A percentile compares a stretch with the other conserved stretches of the same genome.
Conservation (phyloP, 2,329 filamentous ascomycete species). For the Trichophyton schoenleinii region DNA sequence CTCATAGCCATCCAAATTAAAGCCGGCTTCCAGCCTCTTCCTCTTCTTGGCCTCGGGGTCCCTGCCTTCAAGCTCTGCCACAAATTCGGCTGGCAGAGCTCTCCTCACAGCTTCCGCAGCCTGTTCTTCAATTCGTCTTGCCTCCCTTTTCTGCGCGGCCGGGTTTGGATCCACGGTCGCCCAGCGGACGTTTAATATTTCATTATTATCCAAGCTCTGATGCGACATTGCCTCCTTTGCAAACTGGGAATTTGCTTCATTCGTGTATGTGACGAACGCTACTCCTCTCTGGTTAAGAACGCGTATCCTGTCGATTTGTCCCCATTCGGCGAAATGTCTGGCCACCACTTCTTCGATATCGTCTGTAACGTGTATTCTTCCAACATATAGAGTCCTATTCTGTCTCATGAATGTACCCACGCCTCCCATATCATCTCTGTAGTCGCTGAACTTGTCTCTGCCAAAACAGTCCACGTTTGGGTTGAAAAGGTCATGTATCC, state of each 20-base stretch:
- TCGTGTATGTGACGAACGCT: slow-evolving; percentile 86
- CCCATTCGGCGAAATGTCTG: slow-evolving; percentile 94
- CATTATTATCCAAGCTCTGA: slow-evolving; percentile 78
- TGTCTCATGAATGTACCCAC: slow-evolving; percentile 88
- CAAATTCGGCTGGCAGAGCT: slow-evolving; percentile 77
- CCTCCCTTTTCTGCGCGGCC: slow-evolving; percentile 84
- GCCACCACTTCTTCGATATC: slow-evolving; percentile 95
- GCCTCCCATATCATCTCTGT: slow-evolving; percentile 94
- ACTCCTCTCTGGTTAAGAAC: slow-evolving; percentile 84
- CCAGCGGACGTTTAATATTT: slow-evolving; percentile 93
- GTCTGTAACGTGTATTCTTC: slow-evolving; percentile 86
- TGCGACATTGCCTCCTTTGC: slow-evolving; percentile 94
- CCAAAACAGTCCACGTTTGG: slow-evolving; percentile 93
- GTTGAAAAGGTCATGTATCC: slow-evolving; percentile 78
- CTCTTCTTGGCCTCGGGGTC: slow-evolving; percentile 79
- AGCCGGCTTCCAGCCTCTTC: slow-evolving; percentile 76
- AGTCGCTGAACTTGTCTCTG: slow-evolving; percentile 82
- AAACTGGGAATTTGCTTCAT: slow-evolving; percentile 80
- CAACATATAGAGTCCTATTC: slow-evolving; percentile 87
- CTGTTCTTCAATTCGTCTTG: slow-evolving; percentile 79
- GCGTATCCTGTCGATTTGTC: slow-evolving; percentile 73
- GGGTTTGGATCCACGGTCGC: slow-evolving; percentile 94
- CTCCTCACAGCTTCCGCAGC: slow-evolving; percentile 84
- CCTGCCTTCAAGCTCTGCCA: slow-evolving; percentile 85
- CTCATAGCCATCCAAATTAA: slow-evolving; percentile 82